Base-by-base conservation (phyloP, 2,329 filamentous ascomycete species). In the Fusarium sp. region DNA sequence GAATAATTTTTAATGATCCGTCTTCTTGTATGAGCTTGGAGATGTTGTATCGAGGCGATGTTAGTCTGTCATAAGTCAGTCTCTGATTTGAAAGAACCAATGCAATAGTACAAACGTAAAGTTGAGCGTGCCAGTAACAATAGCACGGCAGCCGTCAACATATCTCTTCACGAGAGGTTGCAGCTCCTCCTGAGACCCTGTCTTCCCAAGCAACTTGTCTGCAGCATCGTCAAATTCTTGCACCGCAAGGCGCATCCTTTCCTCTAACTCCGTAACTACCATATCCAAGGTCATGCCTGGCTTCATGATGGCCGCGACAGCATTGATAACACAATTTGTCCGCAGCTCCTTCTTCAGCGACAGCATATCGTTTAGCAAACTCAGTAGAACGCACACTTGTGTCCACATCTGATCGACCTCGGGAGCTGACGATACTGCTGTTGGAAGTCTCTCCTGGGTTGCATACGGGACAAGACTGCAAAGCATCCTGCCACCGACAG, bases 301-400 rank as follows among this genome's bases (percentile, higher is more conserved):
- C 14, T 57, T 38, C 51, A 77, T 56, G 8, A 76, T 61, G 28
- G 72, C 48, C 3, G 74, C 56, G 15, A 78, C 67, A 23, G 71
- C 75, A 34, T 77, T 77, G 52, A 78, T 69, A 23, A 72, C 65
- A 49, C 76, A 74, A 17, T 48, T 67, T 4, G 67, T 64, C 17
- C 47, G 21, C 36, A 78, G 53, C 49, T 78, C 76, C 62, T 78
- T 78, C 49, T 75, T 77, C 26, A 78, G 45, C 1, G 76, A 78
- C 9, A 78, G 47, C 5, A 74, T 32, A 21, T 77, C 76, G 32
- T 78, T 77, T n/a, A 73, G 19, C n/a, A 77, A 43, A 47, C 68
- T 63, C 7, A 75, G 54, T 6, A 74, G 34, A 6, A 74, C 46
- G 36, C 63, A 71, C 1, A 68, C 68, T 58, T 77, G 74, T n/a